Conservation (phyloP, 495 filamentous ascomycete genomes). For the Poronia punctata region DNA sequence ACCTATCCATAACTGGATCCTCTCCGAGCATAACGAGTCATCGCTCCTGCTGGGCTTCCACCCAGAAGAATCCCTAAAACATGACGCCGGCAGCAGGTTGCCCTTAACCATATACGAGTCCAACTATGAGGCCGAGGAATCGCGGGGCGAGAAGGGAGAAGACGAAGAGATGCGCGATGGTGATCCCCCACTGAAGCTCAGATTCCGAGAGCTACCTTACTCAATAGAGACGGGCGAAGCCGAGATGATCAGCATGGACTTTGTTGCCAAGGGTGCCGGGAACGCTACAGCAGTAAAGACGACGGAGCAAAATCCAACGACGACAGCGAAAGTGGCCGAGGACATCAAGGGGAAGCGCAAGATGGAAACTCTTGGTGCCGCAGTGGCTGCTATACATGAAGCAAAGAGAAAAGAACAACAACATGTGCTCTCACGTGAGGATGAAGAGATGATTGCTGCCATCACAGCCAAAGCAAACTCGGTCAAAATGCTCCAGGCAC, state of each 20-base stretch:
- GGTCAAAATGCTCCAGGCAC: conserved; percentile 79
- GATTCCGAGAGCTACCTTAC: conserved; percentile 79
- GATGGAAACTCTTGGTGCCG: conserved; percentile 22
- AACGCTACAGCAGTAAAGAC: conserved; percentile 61
- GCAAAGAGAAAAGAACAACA: conserved; percentile 34
- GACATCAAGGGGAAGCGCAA: conserved; percentile 44
- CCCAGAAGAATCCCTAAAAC: conserved; percentile 46
- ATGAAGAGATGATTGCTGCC: conserved; percentile 62
- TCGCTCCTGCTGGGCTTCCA: conserved; percentile 86
- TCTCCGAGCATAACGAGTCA: conserved; percentile 72
- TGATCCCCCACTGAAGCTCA: conserved; percentile 52
- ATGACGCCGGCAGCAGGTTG: conserved; percentile 64
- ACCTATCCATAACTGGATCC: conserved; percentile 68
- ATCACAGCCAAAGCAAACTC: conserved; percentile 87
- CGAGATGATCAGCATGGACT: conserved; percentile 95
- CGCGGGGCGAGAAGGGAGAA: conserved; percentile 45
- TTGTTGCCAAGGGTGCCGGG: conserved; percentile 73
- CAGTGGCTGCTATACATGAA: conserved; percentile 3
- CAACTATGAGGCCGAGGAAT: conserved; percentile 59
- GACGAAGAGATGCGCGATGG: conserved; percentile 72
- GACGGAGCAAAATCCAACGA: conserved; percentile 27
- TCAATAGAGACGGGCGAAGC: conserved; percentile 88
- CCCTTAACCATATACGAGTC: conserved; percentile 88
- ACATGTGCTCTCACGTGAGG: conserved; percentile 58
- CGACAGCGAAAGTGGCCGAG: conserved; percentile 21